Percentiles rank a stretch among this genome's conserved stretches.
phyloP scores from a whole-genome alignment of 768 basidiomycete species.

The Amanita muscaria region DNA sequence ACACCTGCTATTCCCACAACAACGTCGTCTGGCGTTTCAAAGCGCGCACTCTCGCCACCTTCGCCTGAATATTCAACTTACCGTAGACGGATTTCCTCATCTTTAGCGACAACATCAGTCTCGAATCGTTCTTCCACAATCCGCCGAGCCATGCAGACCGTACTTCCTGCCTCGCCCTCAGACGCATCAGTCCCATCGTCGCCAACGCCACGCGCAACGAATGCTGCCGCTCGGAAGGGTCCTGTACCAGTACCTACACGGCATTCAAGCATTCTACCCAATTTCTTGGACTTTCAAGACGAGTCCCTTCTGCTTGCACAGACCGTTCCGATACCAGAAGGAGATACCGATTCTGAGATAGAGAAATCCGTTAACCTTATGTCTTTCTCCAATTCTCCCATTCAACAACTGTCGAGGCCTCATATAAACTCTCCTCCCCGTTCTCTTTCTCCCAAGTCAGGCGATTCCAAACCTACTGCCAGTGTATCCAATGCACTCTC shows the following conservation, averaged over 20 bases:
- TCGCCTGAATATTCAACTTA: constrained; percentile 28
- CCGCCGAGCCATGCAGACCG: constrained; percentile 31
- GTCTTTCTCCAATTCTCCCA: constrained; percentile 66
- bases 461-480: constrained; percentile 36
- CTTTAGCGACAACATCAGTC: constrained; percentile 28
- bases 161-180: constrained; percentile 31
- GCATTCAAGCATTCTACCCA: constrained; percentile 36
- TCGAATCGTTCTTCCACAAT: constrained; percentile 24
- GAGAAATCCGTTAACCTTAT: constrained; percentile 49
- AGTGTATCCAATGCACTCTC: constrained; percentile 55
- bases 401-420: constrained; percentile 32
- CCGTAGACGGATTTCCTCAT: constrained; percentile 42
- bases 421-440: constrained; percentile 31
- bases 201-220: constrained; percentile 21
- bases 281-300: constrained; percentile 32
- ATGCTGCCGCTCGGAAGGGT: constrained; percentile 14
- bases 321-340: constrained; percentile 66
- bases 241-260: constrained; percentile 30
- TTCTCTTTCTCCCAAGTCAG: constrained; percentile 49
- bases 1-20: constrained; percentile 1
- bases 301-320: constrained; percentile 65
- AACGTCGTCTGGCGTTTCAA: constrained; percentile 26
- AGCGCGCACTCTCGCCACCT: constrained; percentile 32
- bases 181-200: constrained; percentile 21
- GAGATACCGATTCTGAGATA: constrained; percentile 61